A percentile compares a stretch with the other conserved stretches of the same genome.
Evolutionary conservation across 352 stramenopile genomes (phyloP).

Genomic region (Globisporangium perplexum): DNA sequence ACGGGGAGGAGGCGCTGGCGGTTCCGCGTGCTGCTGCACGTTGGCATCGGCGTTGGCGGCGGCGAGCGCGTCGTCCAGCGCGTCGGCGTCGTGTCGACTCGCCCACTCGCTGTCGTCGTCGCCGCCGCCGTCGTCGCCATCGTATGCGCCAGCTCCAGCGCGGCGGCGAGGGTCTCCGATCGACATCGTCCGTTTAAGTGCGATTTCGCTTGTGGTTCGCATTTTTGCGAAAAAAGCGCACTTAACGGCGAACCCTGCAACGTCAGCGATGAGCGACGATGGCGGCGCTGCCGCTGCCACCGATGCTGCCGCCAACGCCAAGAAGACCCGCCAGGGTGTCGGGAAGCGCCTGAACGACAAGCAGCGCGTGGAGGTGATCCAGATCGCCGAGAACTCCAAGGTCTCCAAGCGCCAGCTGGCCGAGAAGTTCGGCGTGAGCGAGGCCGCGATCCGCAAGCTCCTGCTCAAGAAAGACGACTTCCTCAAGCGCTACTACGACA

Average conservation of each 20-base stretch:
- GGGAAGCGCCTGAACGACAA: slow-evolving; percentile 78
- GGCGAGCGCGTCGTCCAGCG: slow-evolving; percentile 3
- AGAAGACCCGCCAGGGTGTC: slow-evolving; percentile 62
- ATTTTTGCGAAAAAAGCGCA: too few species aligned
- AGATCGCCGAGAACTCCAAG: slow-evolving; percentile 71
- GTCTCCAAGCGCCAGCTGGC: slow-evolving; percentile 74
- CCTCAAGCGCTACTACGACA: slow-evolving; percentile 75
- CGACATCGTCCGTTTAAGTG: too few species aligned
- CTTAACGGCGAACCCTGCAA: too few species aligned
- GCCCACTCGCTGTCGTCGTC: slow-evolving; percentile 51
- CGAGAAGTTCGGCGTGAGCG: slow-evolving; percentile 72
- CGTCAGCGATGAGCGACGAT: slow-evolving; percentile 21
- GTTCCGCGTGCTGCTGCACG: slow-evolving; percentile 1
- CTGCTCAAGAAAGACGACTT: slow-evolving; percentile 80
- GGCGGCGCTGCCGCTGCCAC: background rate
- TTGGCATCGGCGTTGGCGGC: background rate
- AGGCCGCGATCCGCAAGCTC: slow-evolving; percentile 76
- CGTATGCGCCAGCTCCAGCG: background rate
- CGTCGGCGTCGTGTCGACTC: slow-evolving; percentile 16
- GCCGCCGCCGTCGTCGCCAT: slow-evolving; percentile 9
- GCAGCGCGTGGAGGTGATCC: slow-evolving; percentile 81
- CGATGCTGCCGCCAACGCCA: slow-evolving; percentile 16
- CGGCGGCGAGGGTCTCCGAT: too few species aligned
- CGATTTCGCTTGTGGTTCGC: too few species aligned
- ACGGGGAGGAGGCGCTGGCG: slow-evolving; percentile 13